A percentile compares a stretch with the other conserved stretches of the same genome.
Conservation (phyloP, 345 rosid species). For the Syzygium jambos region DNA sequence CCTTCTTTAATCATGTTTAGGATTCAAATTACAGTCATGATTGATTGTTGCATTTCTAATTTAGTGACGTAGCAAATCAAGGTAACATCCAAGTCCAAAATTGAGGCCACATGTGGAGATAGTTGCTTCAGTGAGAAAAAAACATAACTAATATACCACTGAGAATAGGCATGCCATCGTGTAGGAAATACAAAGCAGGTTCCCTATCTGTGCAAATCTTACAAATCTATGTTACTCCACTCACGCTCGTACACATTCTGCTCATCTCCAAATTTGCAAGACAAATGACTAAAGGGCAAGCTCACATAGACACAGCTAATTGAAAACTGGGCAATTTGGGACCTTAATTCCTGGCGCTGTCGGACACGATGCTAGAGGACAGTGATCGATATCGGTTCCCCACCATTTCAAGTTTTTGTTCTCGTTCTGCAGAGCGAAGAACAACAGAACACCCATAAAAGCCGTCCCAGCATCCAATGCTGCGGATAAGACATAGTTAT, state of each 20-base stretch:
- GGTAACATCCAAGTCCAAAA: neutral
- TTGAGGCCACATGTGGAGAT: neutral
- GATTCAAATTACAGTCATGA: neutral
- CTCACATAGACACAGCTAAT: neutral
- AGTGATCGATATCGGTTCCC: slow-evolving; percentile 80
- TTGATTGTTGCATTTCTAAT: neutral
- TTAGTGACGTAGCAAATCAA: neutral
- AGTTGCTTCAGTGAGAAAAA: neutral
- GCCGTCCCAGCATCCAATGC: slow-evolving; percentile 95
- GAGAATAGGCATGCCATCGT: neutral
- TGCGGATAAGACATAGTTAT: slow-evolving; percentile 86
- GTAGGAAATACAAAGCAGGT: neutral
- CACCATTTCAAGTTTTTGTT: slow-evolving; percentile 65
- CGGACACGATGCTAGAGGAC: slow-evolving; percentile 80
- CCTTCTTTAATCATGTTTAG: neutral
- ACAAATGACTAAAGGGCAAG: neutral
- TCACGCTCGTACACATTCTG: neutral
- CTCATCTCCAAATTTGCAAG: neutral
- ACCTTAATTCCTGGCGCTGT: slow-evolving; percentile 66
- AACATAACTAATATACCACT: neutral
- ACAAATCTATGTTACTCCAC: neutral
- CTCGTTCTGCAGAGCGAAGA: slow-evolving; percentile 73
- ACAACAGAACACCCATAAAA: slow-evolving; percentile 83
- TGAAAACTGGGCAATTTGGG: slow-evolving; percentile 53
- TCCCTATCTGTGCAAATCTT: neutral